Evolutionary conservation across 768 basidiomycete species (phyloP).

Genomic region (Tricholoma sp.): DNA sequence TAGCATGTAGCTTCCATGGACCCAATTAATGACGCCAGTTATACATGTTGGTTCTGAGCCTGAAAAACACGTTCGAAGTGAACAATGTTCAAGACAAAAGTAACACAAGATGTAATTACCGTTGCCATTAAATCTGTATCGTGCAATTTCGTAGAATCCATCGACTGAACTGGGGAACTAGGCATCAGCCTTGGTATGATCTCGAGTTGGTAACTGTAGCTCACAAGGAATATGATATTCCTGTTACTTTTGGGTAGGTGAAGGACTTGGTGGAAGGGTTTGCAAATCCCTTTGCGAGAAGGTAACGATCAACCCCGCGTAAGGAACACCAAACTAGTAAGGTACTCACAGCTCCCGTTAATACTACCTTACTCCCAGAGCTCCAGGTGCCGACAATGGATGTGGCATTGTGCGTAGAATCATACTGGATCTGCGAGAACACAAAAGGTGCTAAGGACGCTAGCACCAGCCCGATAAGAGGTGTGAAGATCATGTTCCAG

Average conservation of each 20-base stretch:
- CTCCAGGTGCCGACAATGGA: constrained; percentile 79
- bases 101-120: constrained; percentile 37
- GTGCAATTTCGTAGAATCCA: constrained; percentile 82
- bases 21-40: constrained; percentile 83
- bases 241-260: constrained; percentile 78
- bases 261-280: constrained; percentile 81
- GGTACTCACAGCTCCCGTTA: constrained; percentile 75
- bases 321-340: neutral
- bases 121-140: constrained; percentile 86
- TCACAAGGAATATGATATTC: constrained; percentile 87
- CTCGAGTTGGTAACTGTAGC: constrained; percentile 23
- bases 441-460: constrained; percentile 31
- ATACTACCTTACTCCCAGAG: constrained; percentile 68
- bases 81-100: neutral
- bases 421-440: constrained; percentile 35
- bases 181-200: constrained; percentile 8
- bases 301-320: constrained; percentile 7
- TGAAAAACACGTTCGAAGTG: constrained; percentile 21
- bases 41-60: constrained; percentile 86
- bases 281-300: constrained; percentile 62
- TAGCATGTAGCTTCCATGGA: constrained; percentile 73
- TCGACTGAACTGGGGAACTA: constrained; percentile 49
- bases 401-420: constrained; percentile 59
- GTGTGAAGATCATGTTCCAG: constrained; percentile 34
- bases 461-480: constrained; percentile 34